phyloP scores from a whole-genome alignment of 2,329 filamentous ascomycete genomes.

The Myriosclerotinia scirpicola region DNA sequence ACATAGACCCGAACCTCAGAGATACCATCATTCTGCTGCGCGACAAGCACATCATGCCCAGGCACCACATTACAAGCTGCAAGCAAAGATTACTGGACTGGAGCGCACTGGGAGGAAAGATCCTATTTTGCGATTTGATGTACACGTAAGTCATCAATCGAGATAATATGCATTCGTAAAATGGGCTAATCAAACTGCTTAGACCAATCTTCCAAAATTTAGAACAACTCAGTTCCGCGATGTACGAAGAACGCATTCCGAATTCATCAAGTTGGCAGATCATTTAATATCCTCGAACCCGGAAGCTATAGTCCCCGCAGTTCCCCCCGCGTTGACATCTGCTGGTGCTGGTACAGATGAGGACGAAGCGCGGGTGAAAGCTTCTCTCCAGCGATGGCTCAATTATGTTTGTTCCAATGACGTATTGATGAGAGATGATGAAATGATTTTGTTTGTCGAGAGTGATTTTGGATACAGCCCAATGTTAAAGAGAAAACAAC shows the following conservation, averaged over 20 bases:
- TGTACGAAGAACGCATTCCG: conserved; percentile 89
- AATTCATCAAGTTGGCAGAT: conserved; percentile 94
- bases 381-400: conserved; percentile 88
- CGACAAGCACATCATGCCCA: conserved; percentile 44
- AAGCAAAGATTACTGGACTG: conserved; percentile 90
- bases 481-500: conserved; percentile 92
- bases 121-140: conserved; percentile 90
- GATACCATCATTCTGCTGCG: conserved; percentile 34
- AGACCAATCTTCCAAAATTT: conserved; percentile 99
- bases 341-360: conserved; percentile 95
- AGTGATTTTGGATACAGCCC: conserved; percentile 98
- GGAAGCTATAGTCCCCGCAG: conserved; percentile 88
- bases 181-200: conserved; percentile 27
- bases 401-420: conserved; percentile 92
- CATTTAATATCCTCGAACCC: conserved; percentile 98
- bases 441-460: conserved; percentile 98
- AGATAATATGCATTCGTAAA: neutral
- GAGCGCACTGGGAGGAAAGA: conserved; percentile 95
- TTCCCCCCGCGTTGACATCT: conserved; percentile 90
- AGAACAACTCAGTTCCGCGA: conserved; percentile 98
- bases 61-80: conserved; percentile 76
- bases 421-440: conserved; percentile 89
- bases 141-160: conserved; percentile 68
- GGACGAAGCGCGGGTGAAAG: conserved; percentile 87
- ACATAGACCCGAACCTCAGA: conserved; percentile 40